Conservation (phyloP, 2,329 filamentous ascomycete genomes). For the Nannizziopsis barbatae region DNA sequence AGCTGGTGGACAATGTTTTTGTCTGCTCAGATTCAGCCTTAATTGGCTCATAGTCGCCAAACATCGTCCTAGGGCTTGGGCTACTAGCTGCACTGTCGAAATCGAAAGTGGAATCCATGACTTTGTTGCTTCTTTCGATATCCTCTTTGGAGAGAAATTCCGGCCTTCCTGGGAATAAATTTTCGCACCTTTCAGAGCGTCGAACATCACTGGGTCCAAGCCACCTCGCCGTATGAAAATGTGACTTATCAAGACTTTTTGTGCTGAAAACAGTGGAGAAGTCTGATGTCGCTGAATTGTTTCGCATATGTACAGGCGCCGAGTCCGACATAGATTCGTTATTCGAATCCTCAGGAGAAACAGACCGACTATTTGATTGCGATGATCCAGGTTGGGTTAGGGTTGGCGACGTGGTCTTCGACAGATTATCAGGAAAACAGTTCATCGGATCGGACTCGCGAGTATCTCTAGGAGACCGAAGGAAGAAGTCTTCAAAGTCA, state of each 20-base stretch:
- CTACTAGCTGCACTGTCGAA: conserved; percentile 40
- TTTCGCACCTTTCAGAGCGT: conserved; percentile 22
- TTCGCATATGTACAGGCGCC: conserved; percentile 31
- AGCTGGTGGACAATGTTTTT: conserved; percentile 11
- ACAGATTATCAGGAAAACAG: conserved; percentile 12
- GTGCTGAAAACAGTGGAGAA: conserved; percentile 28
- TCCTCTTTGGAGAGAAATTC: conserved; percentile 27
- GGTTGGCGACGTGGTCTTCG: conserved; percentile 9
- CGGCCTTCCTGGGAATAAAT: conserved; percentile 26
- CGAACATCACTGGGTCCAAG: conserved; percentile 22
- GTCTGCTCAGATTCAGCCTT: conserved; percentile 13
- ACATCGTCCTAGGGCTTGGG: conserved; percentile 32
- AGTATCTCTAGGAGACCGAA: conserved; percentile 10
- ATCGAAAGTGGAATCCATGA: conserved; percentile 40
- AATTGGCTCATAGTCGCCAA: conserved; percentile 8
- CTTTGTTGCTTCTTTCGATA: conserved; percentile 36
- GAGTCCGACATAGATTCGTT: conserved; percentile 36
- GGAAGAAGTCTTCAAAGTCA: conserved; percentile 14
- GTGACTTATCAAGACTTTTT: conserved; percentile 13
- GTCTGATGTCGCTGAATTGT: conserved; percentile 32
- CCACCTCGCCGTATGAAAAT: conserved; percentile 30
- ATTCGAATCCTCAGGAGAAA: conserved; percentile 36
- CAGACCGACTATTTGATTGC: conserved; percentile 33
- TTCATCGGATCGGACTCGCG: conserved; percentile 12
- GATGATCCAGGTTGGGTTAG: conserved; percentile 22